Percentiles rank a stretch among this genome's conserved stretches.
Evolutionary conservation across 352 stramenopile genomes (phyloP).

Genomic region (Aphanomyces cochlioides): DNA sequence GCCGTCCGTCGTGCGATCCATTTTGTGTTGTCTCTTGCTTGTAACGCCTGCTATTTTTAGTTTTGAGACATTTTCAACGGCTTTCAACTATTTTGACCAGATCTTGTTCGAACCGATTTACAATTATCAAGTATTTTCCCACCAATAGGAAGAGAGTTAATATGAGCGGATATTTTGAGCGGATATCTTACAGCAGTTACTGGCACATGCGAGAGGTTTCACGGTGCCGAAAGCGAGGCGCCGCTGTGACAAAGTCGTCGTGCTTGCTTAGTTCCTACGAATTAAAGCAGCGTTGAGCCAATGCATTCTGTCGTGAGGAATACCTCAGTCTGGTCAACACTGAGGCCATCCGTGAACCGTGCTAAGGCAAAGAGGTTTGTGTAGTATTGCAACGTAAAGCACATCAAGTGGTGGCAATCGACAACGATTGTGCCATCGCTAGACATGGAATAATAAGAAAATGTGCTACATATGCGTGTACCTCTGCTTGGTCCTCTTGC

Average conservation of each 20-base stretch:
- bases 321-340: slow-evolving; percentile 17
- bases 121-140: no score
- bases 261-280: no score
- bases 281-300: no score
- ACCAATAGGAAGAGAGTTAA: no score
- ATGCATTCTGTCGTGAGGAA: no score
- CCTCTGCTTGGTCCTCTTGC: slow-evolving; percentile 3
- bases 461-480: neutral
- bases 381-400: slow-evolving; percentile 21
- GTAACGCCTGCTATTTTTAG: no score
- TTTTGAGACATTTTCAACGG: neutral
- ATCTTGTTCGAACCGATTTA: no score
- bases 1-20: no score
- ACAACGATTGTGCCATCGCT: slow-evolving; percentile 19
- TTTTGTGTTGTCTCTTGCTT: no score
- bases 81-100: neutral
- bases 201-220: neutral
- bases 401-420: slow-evolving; percentile 24
- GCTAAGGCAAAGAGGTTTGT: slow-evolving; percentile 21
- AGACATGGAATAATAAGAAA: neutral
- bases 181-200: no score
- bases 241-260: neutral
- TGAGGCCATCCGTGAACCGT: slow-evolving; percentile 20
- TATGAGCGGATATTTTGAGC: no score
- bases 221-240: neutral